Evolutionary conservation across 1,139 yeast species (phyloP).

Genomic region (Oligophagozyma castellii): DNA sequence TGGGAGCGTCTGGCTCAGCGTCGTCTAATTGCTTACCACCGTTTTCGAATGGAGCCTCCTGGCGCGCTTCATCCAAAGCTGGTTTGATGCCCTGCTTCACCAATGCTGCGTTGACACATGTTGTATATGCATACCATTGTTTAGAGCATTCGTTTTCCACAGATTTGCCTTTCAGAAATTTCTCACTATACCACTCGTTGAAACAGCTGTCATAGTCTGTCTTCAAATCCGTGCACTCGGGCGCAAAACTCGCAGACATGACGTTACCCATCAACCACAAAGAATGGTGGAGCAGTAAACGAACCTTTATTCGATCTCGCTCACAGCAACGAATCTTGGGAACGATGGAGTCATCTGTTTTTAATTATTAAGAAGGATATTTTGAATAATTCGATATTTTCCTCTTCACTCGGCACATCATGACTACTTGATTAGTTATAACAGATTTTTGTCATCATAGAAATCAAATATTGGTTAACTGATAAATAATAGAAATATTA

Average conservation of each 20-base stretch:
- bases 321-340: too few species aligned
- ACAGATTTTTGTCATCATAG: too few species aligned
- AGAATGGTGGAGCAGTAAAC: too few species aligned
- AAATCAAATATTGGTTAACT: too few species aligned
- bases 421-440: too few species aligned
- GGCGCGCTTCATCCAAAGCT: conserved; percentile 82
- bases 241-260: conserved; percentile 89
- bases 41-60: conserved; percentile 76
- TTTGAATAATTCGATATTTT: too few species aligned
- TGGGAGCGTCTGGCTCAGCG: too few species aligned
- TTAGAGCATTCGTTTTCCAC: conserved; percentile 80
- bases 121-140: conserved; percentile 75
- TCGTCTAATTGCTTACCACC: conserved; percentile 45
- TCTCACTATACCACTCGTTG: conserved; percentile 89
- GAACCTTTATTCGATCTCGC: too few species aligned
- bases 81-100: conserved; percentile 31
- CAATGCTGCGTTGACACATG: conserved; percentile 54
- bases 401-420: too few species aligned
- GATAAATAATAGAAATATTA: too few species aligned
- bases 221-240: conserved; percentile 85
- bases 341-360: too few species aligned
- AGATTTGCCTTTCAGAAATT: conserved; percentile 32
- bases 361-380: too few species aligned
- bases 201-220: conserved; percentile 83
- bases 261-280: conserved; percentile 78